Evolutionary conservation across 2,329 filamentous ascomycete species (phyloP).

Genomic region (Diplodia intermedia): DNA sequence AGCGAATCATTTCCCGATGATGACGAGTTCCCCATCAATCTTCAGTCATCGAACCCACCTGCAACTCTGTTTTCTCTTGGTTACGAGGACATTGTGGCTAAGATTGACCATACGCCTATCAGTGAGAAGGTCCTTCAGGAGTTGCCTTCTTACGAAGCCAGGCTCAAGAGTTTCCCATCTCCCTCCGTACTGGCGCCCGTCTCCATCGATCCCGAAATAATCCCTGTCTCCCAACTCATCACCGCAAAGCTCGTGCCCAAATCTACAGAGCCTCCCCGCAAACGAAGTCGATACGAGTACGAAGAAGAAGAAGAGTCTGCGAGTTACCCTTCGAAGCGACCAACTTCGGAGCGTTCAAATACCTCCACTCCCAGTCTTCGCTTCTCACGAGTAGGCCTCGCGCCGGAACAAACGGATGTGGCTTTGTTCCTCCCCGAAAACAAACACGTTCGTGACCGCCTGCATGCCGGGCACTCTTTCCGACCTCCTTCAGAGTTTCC

Average conservation of each 20-base stretch:
- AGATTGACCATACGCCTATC: constrained; percentile 74
- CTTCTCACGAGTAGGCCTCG: constrained; percentile 58
- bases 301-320: constrained; percentile 69
- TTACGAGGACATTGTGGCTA: constrained; percentile 81
- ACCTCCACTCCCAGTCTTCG: constrained; percentile 49
- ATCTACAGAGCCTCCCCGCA: constrained; percentile 69
- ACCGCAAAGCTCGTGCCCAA: constrained; percentile 78
- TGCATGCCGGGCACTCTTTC: constrained; percentile 92
- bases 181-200: constrained; percentile 57
- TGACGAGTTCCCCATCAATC: constrained; percentile 52
- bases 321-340: constrained; percentile 46
- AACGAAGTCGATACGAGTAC: constrained; percentile 84
- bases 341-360: constrained; percentile 53
- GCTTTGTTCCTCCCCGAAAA: constrained; percentile 90
- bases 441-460: constrained; percentile 84
- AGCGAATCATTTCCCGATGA: constrained; percentile 49
- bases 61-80: constrained; percentile 84
- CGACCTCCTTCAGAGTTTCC: constrained; percentile 87
- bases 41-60: constrained; percentile 61
- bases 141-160: constrained; percentile 74
- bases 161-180: constrained; percentile 14
- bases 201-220: constrained; percentile 41
- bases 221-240: constrained; percentile 86
- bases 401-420: constrained; percentile 75
- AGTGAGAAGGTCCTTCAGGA: constrained; percentile 80